Evolutionary conservation across 768 basidiomycete species (phyloP).

Genomic region (Vararia minispora): DNA sequence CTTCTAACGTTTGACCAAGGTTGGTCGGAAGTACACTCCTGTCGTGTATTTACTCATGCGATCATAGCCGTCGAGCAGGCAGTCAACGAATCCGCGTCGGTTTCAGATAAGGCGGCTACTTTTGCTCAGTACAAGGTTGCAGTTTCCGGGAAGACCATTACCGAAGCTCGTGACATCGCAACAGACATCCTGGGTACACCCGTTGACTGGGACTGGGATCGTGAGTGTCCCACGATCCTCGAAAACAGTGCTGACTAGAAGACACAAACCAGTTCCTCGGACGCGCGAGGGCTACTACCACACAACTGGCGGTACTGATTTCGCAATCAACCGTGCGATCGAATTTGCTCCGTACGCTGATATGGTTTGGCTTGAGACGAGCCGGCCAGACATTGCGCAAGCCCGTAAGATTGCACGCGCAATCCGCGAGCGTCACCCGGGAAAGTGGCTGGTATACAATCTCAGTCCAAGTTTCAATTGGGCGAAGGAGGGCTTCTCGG

Average conservation of each 20-base stretch:
- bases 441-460: constrained; percentile 87
- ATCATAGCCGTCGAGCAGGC: constrained; percentile 47
- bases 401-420: constrained; percentile 68
- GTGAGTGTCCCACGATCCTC: constrained; percentile 30
- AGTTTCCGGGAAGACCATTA: constrained; percentile 55
- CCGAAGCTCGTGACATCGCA: constrained; percentile 63
- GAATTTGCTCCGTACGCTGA: constrained; percentile 83
- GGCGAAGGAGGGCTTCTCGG: constrained; percentile 72
- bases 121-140: constrained; percentile 48
- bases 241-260: background rate
- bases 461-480: constrained; percentile 93
- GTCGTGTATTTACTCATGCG: constrained; percentile 1
- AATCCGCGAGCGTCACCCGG: constrained; percentile 62
- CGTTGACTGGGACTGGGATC: constrained; percentile 86
- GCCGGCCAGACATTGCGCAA: constrained; percentile 71
- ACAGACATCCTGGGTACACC: constrained; percentile 56
- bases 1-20: constrained; percentile 83
- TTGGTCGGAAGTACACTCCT: constrained; percentile 21
- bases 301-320: constrained; percentile 70
- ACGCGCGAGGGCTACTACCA: constrained; percentile 91
- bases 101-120: constrained; percentile 39
- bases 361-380: constrained; percentile 89
- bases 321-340: constrained; percentile 70
- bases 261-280: constrained; percentile 47
- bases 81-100: constrained; percentile 33